A percentile compares a stretch with the other conserved stretches of the same genome.
Evolutionary conservation across 371 early-diverging fungal species (phyloP).

Genomic region (Choanephora cucurbitarum): DNA sequence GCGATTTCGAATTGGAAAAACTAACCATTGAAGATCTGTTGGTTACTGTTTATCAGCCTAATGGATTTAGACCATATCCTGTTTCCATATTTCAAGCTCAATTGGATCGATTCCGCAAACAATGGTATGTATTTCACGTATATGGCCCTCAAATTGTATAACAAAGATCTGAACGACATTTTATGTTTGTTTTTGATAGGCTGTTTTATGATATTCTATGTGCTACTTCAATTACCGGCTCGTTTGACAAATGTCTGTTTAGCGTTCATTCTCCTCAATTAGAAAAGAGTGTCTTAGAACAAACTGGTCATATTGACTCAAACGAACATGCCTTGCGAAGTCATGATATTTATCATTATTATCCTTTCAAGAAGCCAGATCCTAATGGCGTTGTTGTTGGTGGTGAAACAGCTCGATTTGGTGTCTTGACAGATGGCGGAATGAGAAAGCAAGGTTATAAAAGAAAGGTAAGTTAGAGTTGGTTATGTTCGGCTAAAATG

Average conservation of each 20-base stretch:
- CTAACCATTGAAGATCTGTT: constrained; percentile 55
- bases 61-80: constrained; percentile 83
- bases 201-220: constrained; percentile 88
- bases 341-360: constrained; percentile 48
- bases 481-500: neutral
- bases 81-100: constrained; percentile 87
- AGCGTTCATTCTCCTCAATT: constrained; percentile 86
- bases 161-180: neutral
- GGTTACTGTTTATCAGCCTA: constrained; percentile 26
- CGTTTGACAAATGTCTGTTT: constrained; percentile 93
- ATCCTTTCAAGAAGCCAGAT: constrained; percentile 45
- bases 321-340: constrained; percentile 35
- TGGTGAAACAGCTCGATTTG: constrained; percentile 46
- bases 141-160: neutral
- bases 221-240: constrained; percentile 90
- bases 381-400: constrained; percentile 52
- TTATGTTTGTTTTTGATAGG: constrained; percentile 16
- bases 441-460: constrained; percentile 53
- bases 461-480: constrained; percentile 35
- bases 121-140: constrained; percentile 66
- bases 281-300: constrained; percentile 53
- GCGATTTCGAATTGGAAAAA: constrained; percentile 85
- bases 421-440: constrained; percentile 45
- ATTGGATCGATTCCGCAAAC: constrained; percentile 80
- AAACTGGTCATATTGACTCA: constrained; percentile 47